These are phyloP conservation scores for Pythium aphanidermatum DNA, from an alignment of 352 stramenopile species.

Conservation along the genomic window DNA sequence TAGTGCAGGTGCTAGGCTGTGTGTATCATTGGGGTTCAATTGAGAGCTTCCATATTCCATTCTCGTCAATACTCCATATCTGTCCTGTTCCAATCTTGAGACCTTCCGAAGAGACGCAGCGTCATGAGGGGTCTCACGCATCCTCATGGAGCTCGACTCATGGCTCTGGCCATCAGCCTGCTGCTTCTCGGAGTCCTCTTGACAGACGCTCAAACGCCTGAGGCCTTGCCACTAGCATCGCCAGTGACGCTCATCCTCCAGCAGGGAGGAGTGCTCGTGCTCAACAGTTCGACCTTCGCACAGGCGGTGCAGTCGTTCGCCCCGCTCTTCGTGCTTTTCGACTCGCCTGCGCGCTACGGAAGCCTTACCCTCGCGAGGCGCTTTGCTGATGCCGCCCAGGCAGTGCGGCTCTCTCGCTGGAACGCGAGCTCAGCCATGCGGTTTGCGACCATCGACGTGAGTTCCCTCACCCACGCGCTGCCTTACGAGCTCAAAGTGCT, in stretches of 20 bases:
- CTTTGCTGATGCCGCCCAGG: constrained; percentile 28
- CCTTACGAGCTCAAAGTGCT: constrained; percentile 16
- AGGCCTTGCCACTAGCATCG: neutral
- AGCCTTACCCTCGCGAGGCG: constrained; percentile 22
- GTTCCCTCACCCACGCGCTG: constrained; percentile 3
- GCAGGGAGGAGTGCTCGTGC: constrained; percentile 25
- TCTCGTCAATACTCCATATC: too few species aligned
- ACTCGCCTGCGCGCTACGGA: constrained; percentile 22
- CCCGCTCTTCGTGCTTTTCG: constrained; percentile 39
- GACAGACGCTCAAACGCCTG: too few species aligned
- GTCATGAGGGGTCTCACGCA: too few species aligned
- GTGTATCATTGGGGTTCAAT: too few species aligned
- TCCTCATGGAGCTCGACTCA: too few species aligned
- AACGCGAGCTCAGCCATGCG: constrained; percentile 11
- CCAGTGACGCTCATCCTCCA: constrained; percentile 8
- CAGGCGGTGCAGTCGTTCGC: constrained; percentile 15
- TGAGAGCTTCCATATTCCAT: too few species aligned
- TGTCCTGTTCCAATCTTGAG: too few species aligned
- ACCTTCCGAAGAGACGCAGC: too few species aligned
- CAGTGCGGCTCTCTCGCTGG: constrained; percentile 16
- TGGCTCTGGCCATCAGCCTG: neutral
- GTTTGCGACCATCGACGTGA: constrained; percentile 26
- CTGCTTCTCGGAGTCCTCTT: neutral
- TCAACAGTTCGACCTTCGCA: constrained; percentile 18
- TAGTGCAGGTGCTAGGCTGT: neutral